Evolutionary conservation across 306 rosid species (phyloP).

Genomic region (Mimosa bimucronata): DNA sequence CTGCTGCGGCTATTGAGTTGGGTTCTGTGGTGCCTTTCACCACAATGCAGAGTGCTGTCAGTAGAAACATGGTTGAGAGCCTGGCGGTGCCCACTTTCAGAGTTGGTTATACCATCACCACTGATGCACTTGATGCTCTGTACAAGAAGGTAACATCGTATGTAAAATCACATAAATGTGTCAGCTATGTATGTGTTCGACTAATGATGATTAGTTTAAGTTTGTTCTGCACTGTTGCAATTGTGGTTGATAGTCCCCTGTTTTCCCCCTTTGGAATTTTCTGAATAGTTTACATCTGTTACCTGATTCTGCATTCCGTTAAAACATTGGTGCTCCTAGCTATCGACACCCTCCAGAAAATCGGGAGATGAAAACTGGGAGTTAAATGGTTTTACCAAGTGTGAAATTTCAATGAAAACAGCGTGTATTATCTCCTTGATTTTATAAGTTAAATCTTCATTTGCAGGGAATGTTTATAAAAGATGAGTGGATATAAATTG

Average conservation of each 20-base stretch:
- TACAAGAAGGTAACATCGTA: constrained; percentile 73
- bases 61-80: constrained; percentile 91
- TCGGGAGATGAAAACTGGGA: background rate
- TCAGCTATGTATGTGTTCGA: background rate
- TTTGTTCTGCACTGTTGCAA: background rate
- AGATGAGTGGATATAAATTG: background rate
- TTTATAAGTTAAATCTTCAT: background rate
- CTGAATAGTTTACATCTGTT: background rate
- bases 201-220: background rate
- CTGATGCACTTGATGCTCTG: constrained; percentile 86
- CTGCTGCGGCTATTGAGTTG: constrained; percentile 59
- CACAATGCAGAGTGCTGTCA: constrained; percentile 94
- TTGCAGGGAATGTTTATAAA: background rate
- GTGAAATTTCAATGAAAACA: background rate
- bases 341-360: background rate
- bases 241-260: constrained; percentile 4
- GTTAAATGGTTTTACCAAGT: background rate
- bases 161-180: too few relatives aligned
- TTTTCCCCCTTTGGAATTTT: background rate
- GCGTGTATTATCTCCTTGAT: background rate
- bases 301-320: background rate
- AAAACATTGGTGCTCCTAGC: background rate
- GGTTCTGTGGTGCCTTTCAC: constrained; percentile 92
- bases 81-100: constrained; percentile 83
- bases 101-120: constrained; percentile 88